Evolutionary conservation across 202 grass and related monocot species (phyloP).

Genomic region (Musa balbisiana): DNA sequence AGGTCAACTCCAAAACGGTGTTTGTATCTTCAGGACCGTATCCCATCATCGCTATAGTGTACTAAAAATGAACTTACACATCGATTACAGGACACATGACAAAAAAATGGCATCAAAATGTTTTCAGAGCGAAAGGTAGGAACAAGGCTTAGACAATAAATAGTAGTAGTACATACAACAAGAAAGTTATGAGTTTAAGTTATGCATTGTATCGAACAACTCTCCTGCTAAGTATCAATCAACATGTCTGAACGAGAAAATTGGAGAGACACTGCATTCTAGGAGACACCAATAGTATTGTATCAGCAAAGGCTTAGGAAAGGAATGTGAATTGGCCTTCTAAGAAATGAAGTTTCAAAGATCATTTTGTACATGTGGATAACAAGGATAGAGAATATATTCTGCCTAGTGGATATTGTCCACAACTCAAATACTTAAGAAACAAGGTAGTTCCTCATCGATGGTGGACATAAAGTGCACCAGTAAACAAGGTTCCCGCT

Average conservation of each 20-base stretch:
- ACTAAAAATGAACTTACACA: slow-evolving; percentile 37
- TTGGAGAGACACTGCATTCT: not conserved
- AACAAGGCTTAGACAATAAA: not conserved
- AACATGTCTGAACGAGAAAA: not conserved
- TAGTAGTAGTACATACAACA: not conserved
- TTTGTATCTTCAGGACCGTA: slow-evolving; percentile 97
- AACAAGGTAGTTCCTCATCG: not conserved
- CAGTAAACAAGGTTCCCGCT: no score
- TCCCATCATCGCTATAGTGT: slow-evolving; percentile 92
- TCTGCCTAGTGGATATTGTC: not conserved
- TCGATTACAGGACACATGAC: not conserved
- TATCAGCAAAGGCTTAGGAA: not conserved
- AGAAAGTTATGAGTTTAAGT: not conserved
- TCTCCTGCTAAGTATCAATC: not conserved
- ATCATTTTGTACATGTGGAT: not conserved
- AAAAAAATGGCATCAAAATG: not conserved
- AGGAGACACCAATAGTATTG: not conserved
- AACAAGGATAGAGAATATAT: not conserved
- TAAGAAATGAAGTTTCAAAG: not conserved
- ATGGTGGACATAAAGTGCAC: not conserved
- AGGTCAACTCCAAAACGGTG: slow-evolving; percentile 81
- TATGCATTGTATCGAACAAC: not conserved
- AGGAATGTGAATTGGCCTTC: not conserved
- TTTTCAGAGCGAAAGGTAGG: not conserved
- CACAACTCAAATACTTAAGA: not conserved